Conservation (phyloP, 164 flowering plant genomes). For the Kalanchoe fedtschenkoi region DNA sequence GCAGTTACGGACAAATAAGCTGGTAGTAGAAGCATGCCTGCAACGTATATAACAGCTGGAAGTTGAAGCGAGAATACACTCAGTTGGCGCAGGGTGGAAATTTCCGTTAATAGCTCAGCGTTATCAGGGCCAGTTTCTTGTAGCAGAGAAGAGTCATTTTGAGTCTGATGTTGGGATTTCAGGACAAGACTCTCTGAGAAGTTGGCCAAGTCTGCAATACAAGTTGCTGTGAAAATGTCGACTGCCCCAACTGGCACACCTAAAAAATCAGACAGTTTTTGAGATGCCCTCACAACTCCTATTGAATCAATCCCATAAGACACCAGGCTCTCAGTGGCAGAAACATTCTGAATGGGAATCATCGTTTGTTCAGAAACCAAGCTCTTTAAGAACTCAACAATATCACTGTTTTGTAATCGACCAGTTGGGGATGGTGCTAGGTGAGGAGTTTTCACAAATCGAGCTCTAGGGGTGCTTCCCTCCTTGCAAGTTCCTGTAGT, state of each 20-base stretch:
- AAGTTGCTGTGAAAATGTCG: constrained; percentile 73
- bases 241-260: constrained; percentile 78
- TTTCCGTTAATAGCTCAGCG: constrained; percentile 14
- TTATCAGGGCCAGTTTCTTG: constrained; percentile 17
- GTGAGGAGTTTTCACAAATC: constrained; percentile 12
- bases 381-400: constrained; percentile 40
- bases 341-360: constrained; percentile 33
- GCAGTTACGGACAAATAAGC: constrained; percentile 38
- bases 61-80: constrained; percentile 34
- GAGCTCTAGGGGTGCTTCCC: constrained; percentile 36
- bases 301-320: constrained; percentile 80
- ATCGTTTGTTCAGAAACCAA: constrained; percentile 56
- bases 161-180: constrained; percentile 39
- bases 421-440: constrained; percentile 10
- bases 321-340: constrained; percentile 44
- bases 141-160: constrained; percentile 11
- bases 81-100: constrained; percentile 23
- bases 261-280: constrained; percentile 67
- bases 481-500: constrained; percentile 57
- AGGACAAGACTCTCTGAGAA: constrained; percentile 46
- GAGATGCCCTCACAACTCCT: constrained; percentile 81
- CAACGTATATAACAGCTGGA: constrained; percentile 34
- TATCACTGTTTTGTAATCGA: constrained; percentile 27
- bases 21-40: constrained; percentile 44
- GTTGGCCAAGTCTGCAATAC: constrained; percentile 61